These are phyloP conservation scores for Podaxis mareebaensis DNA, from an alignment of 768 basidiomycete genomes.

Conservation along the genomic window DNA sequence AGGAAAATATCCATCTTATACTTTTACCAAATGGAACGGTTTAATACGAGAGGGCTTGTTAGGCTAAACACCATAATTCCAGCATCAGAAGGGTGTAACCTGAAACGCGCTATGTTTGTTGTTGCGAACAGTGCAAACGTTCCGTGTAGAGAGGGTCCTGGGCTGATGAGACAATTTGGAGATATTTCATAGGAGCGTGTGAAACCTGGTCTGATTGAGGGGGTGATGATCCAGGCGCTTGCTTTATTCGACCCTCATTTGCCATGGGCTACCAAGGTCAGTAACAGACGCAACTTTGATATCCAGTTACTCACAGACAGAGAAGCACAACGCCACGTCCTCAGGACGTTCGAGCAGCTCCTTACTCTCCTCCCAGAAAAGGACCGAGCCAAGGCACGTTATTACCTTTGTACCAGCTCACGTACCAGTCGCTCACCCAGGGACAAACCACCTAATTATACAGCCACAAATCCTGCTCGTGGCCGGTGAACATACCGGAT, in stretches of 20 bases:
- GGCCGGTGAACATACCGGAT: conserved; percentile 62
- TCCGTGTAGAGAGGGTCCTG: too few relatives aligned
- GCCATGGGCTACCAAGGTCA: conserved; percentile 15
- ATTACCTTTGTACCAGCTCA: not conserved
- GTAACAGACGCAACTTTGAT: not conserved
- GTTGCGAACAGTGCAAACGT: too few relatives aligned
- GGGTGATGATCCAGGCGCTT: not conserved
- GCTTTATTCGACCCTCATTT: not conserved
- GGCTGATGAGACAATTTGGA: too few relatives aligned
- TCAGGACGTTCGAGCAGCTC: conserved; percentile 18
- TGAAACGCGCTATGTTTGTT: too few relatives aligned
- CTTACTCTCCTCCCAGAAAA: conserved; percentile 16
- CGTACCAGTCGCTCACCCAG: not conserved
- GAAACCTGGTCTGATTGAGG: not conserved
- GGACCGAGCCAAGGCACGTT: conserved; percentile 16
- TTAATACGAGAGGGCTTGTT: too few relatives aligned
- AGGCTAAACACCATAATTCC: too few relatives aligned
- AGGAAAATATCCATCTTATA: too few relatives aligned
- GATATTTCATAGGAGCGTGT: too few relatives aligned
- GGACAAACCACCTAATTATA: not conserved
- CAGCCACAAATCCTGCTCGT: conserved; percentile 74
- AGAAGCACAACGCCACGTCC: conserved; percentile 15
- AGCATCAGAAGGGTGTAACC: too few relatives aligned
- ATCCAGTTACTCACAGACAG: not conserved
- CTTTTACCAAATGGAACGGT: too few relatives aligned